These are phyloP conservation scores for Blepharisma japonicum DNA, from an alignment of 73 alveolate species.

Conservation along the genomic window DNA sequence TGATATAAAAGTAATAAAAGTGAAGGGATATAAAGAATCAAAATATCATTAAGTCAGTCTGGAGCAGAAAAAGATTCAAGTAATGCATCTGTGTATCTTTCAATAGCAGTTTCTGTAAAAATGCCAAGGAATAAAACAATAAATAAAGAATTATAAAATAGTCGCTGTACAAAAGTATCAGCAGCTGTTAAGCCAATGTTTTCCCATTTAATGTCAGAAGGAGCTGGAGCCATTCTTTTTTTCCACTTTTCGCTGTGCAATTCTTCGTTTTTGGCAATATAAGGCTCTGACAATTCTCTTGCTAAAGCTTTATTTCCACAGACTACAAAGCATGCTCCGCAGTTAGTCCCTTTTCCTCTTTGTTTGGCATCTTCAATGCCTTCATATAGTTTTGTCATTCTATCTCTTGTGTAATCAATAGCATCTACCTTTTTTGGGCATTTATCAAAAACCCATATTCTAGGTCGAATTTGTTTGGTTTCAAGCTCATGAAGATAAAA, in stretches of 20 bases:
- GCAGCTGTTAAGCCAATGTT: background rate
- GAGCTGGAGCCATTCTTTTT: background rate
- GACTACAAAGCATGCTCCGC: background rate
- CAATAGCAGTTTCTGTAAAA: conserved; percentile 18
- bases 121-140: background rate
- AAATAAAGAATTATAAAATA: background rate
- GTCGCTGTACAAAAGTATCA: too few relatives aligned
- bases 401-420: background rate
- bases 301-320: background rate
- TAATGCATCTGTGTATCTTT: background rate
- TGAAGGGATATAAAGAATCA: background rate
- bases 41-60: background rate
- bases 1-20: conserved; percentile 16
- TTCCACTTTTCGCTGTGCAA: background rate
- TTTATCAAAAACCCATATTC: background rate
- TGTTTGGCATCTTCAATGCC: background rate
- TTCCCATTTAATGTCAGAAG: conserved; percentile 13
- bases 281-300: background rate
- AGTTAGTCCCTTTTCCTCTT: background rate
- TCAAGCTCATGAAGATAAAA: background rate
- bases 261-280: background rate
- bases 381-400: background rate
- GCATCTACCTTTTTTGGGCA: conserved; percentile 10
- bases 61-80: background rate
- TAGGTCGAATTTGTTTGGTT: background rate